Evolutionary conservation across 306 rosid genomes (phyloP).

Genomic region (Luffa acutangula): DNA sequence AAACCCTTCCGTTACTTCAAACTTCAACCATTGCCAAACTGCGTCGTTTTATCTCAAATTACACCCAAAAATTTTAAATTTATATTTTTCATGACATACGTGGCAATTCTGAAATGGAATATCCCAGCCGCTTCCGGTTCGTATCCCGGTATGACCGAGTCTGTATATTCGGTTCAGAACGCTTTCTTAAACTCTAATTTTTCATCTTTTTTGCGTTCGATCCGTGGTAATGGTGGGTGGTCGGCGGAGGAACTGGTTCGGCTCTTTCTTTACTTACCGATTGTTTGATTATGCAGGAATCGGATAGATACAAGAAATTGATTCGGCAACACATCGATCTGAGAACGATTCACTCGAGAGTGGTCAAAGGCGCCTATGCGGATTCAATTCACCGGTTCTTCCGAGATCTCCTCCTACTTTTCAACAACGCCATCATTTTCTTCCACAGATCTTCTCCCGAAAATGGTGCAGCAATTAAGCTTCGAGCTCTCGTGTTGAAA

Average conservation of each 20-base stretch:
- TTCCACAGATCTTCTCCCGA: constrained; percentile 24
- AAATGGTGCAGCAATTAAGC: constrained; percentile 25
- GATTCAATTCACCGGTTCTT: constrained; percentile 21
- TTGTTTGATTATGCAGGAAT: constrained; percentile 22
- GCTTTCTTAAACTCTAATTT: not conserved
- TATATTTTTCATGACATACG: not conserved
- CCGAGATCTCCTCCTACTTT: constrained; percentile 38
- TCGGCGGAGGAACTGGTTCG: not conserved
- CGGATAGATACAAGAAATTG: constrained; percentile 29
- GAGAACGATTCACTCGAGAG: constrained; percentile 23
- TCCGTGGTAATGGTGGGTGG: too few relatives aligned
- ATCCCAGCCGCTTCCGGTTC: not conserved
- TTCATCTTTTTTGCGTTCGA: too few relatives aligned
- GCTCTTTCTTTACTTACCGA: not conserved
- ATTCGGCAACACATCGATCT: constrained; percentile 42
- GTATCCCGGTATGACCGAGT: not conserved
- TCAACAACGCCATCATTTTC: constrained; percentile 34
- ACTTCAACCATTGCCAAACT: not conserved
- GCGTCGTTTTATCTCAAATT: not conserved
- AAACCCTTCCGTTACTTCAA: not conserved
- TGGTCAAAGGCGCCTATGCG: constrained; percentile 23
- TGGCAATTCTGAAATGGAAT: not conserved
- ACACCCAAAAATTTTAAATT: too few relatives aligned
- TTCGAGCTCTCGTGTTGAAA: constrained; percentile 24
- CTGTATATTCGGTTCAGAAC: not conserved